Conservation (phyloP, 2,329 filamentous ascomycete species). For the Sarocladium strictum region DNA sequence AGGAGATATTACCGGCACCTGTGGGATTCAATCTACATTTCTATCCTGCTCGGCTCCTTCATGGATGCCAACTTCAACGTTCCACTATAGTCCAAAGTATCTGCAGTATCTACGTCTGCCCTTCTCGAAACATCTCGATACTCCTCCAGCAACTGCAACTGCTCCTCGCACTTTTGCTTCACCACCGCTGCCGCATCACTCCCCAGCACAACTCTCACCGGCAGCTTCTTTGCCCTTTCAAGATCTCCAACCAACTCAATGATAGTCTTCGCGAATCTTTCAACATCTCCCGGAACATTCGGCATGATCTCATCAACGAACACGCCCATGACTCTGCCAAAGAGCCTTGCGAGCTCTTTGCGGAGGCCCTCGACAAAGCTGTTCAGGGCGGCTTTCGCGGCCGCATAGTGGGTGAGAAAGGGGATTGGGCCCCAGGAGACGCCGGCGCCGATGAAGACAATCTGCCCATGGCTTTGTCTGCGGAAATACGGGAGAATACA, state of each 20-base stretch:
- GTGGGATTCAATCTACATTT: neutral
- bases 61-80: neutral
- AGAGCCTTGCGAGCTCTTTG: neutral
- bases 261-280: neutral
- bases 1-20: no score
- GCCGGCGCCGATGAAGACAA: constrained; percentile 25
- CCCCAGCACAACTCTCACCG: neutral
- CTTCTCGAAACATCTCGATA: neutral
- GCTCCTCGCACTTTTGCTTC: neutral
- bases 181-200: neutral
- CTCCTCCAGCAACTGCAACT: neutral
- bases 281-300: neutral
- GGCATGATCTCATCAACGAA: neutral
- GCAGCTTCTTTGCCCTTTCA: neutral
- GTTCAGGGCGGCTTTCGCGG: constrained; percentile 23
- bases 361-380: neutral
- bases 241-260: neutral
- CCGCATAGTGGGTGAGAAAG: constrained; percentile 24
- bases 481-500: constrained; percentile 22
- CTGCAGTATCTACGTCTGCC: neutral
- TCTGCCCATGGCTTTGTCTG: constrained; percentile 16
- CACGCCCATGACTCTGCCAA: neutral
- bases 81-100: neutral
- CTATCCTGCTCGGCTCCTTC: neutral
- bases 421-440: constrained; percentile 22